Conservation (phyloP, 495 filamentous ascomycete genomes). For the Aspergillus olivimuriae region DNA sequence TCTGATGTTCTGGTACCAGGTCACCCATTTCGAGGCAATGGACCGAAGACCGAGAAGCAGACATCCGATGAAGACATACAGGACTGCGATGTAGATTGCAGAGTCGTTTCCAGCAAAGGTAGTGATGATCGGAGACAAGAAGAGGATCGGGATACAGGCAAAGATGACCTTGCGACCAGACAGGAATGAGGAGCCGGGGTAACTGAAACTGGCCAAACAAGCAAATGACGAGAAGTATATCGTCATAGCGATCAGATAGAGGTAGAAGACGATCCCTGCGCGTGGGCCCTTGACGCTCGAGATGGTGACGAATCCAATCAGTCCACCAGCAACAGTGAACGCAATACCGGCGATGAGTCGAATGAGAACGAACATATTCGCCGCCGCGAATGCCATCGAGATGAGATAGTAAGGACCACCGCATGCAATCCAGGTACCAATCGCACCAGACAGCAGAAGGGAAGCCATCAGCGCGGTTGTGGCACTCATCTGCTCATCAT, state of each 20-base stretch:
- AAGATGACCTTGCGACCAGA: conserved; percentile 43
- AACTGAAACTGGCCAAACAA: conserved; percentile 51
- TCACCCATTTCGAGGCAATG: conserved; percentile 45
- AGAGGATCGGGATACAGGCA: conserved; percentile 39
- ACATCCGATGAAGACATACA: conserved; percentile 39
- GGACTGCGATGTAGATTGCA: conserved; percentile 40
- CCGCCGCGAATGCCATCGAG: conserved; percentile 53
- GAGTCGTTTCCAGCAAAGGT: conserved; percentile 41
- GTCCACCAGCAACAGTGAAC: conserved; percentile 41
- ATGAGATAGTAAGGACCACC: conserved; percentile 56
- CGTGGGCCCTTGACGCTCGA: conserved; percentile 29
- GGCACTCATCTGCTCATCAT: conserved; percentile 44
- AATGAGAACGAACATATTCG: conserved; percentile 55
- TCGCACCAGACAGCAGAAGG: conserved; percentile 48
- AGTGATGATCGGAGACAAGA: conserved; percentile 42
- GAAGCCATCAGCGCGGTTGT: conserved; percentile 53
- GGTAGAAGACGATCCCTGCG: conserved; percentile 43
- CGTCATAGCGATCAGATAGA: conserved; percentile 43
- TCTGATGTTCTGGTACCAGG: conserved; percentile 42
- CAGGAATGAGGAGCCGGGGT: conserved; percentile 47
- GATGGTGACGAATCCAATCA: conserved; percentile 46
- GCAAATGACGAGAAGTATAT: conserved; percentile 46
- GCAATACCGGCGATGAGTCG: conserved; percentile 53
- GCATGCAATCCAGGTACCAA: conserved; percentile 54
- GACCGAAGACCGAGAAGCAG: conserved; percentile 40